These are phyloP conservation scores for Fusarium sp. DNA, from an alignment of 2,329 filamentous ascomycete species.

Conservation along the genomic window DNA sequence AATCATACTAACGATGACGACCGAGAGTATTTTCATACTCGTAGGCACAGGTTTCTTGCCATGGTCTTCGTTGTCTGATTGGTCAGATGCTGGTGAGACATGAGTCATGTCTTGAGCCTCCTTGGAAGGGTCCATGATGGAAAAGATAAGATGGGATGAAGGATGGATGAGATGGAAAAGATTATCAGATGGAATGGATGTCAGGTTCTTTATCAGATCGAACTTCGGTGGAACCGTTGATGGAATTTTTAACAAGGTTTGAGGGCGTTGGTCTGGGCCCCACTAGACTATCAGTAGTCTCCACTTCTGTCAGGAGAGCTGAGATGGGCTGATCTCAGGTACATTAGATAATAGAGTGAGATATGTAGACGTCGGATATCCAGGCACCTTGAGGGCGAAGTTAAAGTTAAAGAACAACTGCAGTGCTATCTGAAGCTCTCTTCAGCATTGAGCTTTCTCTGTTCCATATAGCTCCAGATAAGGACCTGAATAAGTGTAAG, in stretches of 20 bases:
- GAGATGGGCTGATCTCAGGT: background rate
- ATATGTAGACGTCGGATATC: rapidly evolving
- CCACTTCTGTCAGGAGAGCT: constrained; percentile 18
- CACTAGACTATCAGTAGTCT: constrained; percentile 5
- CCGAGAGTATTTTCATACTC: constrained; percentile 52
- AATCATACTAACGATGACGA: constrained; percentile 64
- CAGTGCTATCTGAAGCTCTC: no score
- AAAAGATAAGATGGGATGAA: background rate
- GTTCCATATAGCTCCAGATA: no score
- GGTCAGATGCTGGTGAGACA: constrained; percentile 17
- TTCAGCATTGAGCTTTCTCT: no score
- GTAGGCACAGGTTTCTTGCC: constrained; percentile 43
- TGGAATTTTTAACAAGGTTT: constrained; percentile 17
- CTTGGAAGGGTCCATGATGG: constrained; percentile 13
- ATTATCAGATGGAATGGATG: constrained; percentile 21
- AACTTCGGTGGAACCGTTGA: constrained; percentile 27
- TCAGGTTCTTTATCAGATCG: constrained; percentile 42
- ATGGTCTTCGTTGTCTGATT: constrained; percentile 32
- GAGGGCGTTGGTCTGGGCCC: constrained; percentile 2
- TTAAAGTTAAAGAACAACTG: no score
- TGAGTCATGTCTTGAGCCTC: constrained; percentile 20
- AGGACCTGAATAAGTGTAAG: no score
- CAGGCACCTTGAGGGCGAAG: rapidly evolving
- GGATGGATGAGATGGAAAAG: constrained; percentile 27
- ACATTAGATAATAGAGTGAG: background rate